Base-by-base conservation (phyloP, 2,329 filamentous ascomycete genomes). In the Leptographium flavum region DNA sequence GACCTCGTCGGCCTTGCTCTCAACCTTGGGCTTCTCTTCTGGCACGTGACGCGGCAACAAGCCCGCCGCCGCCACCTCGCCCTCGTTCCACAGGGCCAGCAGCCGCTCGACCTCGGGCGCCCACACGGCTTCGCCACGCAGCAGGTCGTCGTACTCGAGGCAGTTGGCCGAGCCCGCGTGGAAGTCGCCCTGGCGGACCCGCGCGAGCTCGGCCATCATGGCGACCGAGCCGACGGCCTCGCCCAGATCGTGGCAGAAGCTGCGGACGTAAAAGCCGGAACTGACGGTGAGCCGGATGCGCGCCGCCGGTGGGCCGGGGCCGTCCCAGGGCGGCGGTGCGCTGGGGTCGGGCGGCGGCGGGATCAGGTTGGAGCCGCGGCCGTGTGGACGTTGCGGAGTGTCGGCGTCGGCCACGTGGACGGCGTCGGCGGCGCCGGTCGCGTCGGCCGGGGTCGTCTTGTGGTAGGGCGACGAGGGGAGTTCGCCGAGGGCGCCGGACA, bases 231-330 rank as follows among this genome's bases (percentile, higher is more conserved):
- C 79, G 14, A 95, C 71, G 53, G 86, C 87, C 52, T 79, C 70
- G 21, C 90, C 92, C 4, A 98, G 72, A 56, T 98, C 92, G 59
- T 96, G 87, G 55, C 87, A 88, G 54, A 98, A 78, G 47, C 84
- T 93, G 50, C 92, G 83, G 14, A 98, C 88, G 61, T 98, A 98
- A 69, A 95, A 98, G 33, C 92, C 92, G 0, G 87, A 94, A 2
- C 87, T 87, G 43, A 95, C 90, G 1, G 85, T 94, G 76, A 98
- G 87, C 47, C 83, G 80, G 48, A 98, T 77, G 57, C 77, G 82
- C 41, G 77, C 84, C 1, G 90, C 92, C 1, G 90, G 78, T 1
- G 87, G 79, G 0, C 73, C 76, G 56, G 79, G 66, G 58, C 69
- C 74, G 33, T 65, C 68, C 74, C 74, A 78, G 0, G 74, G 73